Evolutionary conservation across 2,329 filamentous ascomycete species (phyloP).

Genomic region (Sphaceloma murrayae): DNA sequence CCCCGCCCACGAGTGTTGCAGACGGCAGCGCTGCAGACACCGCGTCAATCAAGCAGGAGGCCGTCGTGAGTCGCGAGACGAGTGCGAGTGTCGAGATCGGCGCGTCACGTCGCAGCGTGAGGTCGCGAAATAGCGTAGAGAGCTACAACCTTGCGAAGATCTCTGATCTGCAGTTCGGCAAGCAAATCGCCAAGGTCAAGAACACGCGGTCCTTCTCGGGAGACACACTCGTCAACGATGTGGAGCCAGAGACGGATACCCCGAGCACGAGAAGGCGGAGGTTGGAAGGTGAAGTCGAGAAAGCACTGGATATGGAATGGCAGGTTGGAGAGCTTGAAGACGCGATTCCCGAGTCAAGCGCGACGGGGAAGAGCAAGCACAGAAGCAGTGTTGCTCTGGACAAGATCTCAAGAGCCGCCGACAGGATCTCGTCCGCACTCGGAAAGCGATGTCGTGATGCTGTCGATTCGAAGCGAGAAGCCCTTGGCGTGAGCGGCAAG

Average conservation of each 20-base stretch:
- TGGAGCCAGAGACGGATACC: slow-evolving; percentile 21
- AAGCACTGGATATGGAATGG: slow-evolving; percentile 39
- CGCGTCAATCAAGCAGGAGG: slow-evolving; percentile 22
- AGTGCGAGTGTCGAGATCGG: background rate
- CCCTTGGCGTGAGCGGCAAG: slow-evolving; percentile 23
- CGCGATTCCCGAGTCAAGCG: slow-evolving; percentile 6
- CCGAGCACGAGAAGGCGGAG: slow-evolving; percentile 21
- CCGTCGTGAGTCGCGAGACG: slow-evolving; percentile 12
- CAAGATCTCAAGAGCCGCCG: slow-evolving; percentile 17
- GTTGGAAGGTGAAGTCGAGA: slow-evolving; percentile 34
- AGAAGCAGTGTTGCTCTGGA: slow-evolving; percentile 17
- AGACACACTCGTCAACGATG: slow-evolving; percentile 29
- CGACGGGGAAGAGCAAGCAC: slow-evolving; percentile 13
- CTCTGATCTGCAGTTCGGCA: slow-evolving; percentile 23
- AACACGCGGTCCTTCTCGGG: slow-evolving; percentile 30
- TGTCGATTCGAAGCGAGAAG: slow-evolving; percentile 32
- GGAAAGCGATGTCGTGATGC: slow-evolving; percentile 31
- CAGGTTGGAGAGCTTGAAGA: slow-evolving; percentile 19
- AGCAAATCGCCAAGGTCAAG: slow-evolving; percentile 17
- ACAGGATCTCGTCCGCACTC: slow-evolving; percentile 22
- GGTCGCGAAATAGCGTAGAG: slow-evolving; percentile 46
- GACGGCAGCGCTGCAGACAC: slow-evolving; percentile 50
- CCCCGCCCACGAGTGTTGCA: slow-evolving; percentile 57
- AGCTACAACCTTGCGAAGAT: slow-evolving; percentile 50
- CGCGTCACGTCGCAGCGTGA: slow-evolving; percentile 39